A percentile compares a stretch with the other conserved stretches of the same genome.
phyloP scores from a whole-genome alignment of 2,329 filamentous ascomycete genomes.

The Alternaria metachromatica region DNA sequence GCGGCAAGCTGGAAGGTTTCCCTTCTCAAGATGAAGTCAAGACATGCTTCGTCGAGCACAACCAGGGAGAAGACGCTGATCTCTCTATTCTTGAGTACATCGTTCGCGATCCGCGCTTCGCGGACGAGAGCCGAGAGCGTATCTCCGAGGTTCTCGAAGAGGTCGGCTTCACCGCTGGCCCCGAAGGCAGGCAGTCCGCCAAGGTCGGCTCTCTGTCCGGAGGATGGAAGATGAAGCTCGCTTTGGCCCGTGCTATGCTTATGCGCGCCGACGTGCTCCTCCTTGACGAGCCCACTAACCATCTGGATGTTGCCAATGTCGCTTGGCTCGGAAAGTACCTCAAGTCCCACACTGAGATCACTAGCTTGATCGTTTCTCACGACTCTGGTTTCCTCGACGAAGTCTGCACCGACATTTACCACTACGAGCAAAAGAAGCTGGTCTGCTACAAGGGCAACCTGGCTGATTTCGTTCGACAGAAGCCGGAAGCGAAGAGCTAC shows the following conservation, averaged over 20 bases:
- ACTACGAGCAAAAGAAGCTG: conserved; percentile 98
- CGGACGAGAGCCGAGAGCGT: conserved; percentile 76
- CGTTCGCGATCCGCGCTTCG: conserved; percentile 85
- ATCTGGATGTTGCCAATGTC: conserved; percentile 94
- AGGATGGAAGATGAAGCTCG: conserved; percentile 99
- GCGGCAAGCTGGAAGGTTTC: conserved; percentile 96
- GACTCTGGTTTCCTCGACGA: conserved; percentile 97
- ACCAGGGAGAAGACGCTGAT: conserved; percentile 96
- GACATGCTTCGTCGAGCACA: conserved; percentile 98
- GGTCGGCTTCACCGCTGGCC: conserved; percentile 91
- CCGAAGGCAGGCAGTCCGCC: conserved; percentile 85
- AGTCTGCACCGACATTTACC: conserved; percentile 98
- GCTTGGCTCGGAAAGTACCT: conserved; percentile 96
- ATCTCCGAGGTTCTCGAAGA: conserved; percentile 85
- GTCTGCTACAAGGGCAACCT: conserved; percentile 84
- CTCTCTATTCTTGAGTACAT: conserved; percentile 95
- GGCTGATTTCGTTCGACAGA: conserved; percentile 81
- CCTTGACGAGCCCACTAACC: conserved; percentile 98
- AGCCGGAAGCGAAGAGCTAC: conserved; percentile 96
- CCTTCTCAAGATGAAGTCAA: conserved; percentile 89
- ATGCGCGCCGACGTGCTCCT: conserved; percentile 95
- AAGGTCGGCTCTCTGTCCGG: conserved; percentile 94
- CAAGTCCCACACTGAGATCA: conserved; percentile 94
- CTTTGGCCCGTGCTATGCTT: conserved; percentile 93
- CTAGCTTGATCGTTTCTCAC: conserved; percentile 96